A percentile compares a stretch with the other conserved stretches of the same genome.
phyloP scores from a whole-genome alignment of 305 asterid species.

The Fraxinus paxiana region DNA sequence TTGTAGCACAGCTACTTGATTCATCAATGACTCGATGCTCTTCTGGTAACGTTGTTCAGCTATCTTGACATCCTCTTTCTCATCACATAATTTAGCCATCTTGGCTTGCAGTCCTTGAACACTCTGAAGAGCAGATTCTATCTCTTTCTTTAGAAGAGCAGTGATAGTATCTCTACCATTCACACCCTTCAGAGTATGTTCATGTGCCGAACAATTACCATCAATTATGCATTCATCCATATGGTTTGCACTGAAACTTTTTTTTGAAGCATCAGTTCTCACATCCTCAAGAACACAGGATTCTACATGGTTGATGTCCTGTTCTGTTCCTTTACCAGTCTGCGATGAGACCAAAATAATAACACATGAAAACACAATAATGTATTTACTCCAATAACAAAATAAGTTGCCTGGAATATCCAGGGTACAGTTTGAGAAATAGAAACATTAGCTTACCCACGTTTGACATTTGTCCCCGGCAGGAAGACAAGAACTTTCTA shows the following conservation, averaged over 20 bases:
- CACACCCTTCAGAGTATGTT: conserved; percentile 31
- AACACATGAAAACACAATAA: conserved; percentile 3
- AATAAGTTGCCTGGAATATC: conserved; percentile 16
- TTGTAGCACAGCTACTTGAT: conserved; percentile 48
- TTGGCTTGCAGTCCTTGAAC: conserved; percentile 66
- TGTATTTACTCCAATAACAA: conserved; percentile 1
- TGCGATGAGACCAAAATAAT: conserved; percentile 52
- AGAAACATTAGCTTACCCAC: conserved; percentile 44
- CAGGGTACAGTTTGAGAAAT: conserved; percentile 17
- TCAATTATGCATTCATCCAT: conserved; percentile 16
- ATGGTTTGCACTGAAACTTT: conserved; percentile 7
- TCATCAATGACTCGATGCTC: conserved; percentile 43
- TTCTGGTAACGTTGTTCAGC: conserved; percentile 51
- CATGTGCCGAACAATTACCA: conserved; percentile 26
- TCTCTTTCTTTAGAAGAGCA: conserved; percentile 64
- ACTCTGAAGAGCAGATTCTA: conserved; percentile 61
- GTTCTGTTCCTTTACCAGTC: conserved; percentile 51
- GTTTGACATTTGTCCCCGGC: conserved; percentile 30
- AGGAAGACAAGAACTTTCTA: conserved; percentile 26
- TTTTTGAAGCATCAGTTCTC: conserved; percentile 20
- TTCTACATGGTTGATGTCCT: conserved; percentile 30
- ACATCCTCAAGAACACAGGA: conserved; percentile 25
- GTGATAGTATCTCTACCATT: conserved; percentile 50
- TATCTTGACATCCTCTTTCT: conserved; percentile 53
- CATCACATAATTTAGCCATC: conserved; percentile 52